phyloP scores from a whole-genome alignment of 257 asterid genomes.

The Forsythia viridissima region DNA sequence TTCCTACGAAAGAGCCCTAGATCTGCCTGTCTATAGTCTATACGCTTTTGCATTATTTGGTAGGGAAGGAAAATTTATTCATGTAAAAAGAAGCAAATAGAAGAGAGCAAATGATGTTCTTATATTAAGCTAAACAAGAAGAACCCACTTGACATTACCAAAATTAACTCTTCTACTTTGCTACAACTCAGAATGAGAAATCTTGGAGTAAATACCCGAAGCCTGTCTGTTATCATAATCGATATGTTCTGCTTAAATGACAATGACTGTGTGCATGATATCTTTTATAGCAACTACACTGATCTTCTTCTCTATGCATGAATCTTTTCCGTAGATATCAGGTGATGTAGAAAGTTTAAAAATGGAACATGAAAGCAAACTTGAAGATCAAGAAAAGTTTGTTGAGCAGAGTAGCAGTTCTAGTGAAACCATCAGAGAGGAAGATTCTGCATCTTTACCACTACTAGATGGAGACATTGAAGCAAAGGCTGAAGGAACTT shows the following conservation, averaged over 20 bases:
- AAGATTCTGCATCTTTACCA: constrained; percentile 17
- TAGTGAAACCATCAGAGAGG: constrained; percentile 30
- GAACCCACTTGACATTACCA: neutral
- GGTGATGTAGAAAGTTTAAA: constrained; percentile 43
- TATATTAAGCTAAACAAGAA: too few species aligned
- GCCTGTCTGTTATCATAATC: neutral
- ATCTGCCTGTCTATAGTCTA: neutral
- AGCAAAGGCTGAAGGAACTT: constrained; percentile 15
- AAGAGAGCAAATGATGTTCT: neutral
- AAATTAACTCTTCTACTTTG: neutral
- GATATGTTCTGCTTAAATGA: neutral
- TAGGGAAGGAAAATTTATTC: neutral
- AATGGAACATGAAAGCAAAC: constrained; percentile 34
- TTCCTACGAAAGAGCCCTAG: neutral
- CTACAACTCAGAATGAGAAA: neutral
- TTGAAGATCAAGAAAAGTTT: constrained; percentile 32
- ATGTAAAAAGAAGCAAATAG: neutral
- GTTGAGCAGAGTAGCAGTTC: constrained; percentile 27
- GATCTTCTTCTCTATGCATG: constrained; percentile 20
- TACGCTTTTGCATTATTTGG: too few species aligned
- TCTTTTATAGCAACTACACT: constrained; percentile 4
- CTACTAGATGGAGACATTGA: constrained; percentile 21
- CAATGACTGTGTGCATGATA: neutral
- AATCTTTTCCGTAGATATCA: constrained; percentile 49
- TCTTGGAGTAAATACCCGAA: neutral